phyloP scores from a whole-genome alignment of 495 filamentous ascomycete genomes.

The Aspergillus cristatus region DNA sequence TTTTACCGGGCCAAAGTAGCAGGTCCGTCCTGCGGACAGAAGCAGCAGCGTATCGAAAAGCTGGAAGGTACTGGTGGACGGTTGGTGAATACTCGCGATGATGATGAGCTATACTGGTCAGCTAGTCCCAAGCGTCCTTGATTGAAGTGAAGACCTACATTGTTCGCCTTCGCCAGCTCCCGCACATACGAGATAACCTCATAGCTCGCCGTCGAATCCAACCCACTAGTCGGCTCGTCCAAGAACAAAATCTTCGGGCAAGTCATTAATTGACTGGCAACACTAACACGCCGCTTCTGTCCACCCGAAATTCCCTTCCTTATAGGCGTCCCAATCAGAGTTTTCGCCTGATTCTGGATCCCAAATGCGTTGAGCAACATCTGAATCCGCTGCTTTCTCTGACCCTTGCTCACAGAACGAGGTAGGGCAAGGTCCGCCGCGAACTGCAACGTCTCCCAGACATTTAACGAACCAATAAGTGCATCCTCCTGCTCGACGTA shows the following conservation, averaged over 20 bases:
- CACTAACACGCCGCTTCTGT: constrained; percentile 68
- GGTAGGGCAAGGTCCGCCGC: constrained; percentile 51
- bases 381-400: constrained; percentile 45
- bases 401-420: constrained; percentile 30
- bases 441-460: constrained; percentile 67
- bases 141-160: constrained; percentile 33
- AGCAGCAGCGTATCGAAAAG: constrained; percentile 73
- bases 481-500: constrained; percentile 86
- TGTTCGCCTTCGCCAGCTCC: constrained; percentile 54
- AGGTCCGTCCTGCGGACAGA: constrained; percentile 56
- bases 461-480: constrained; percentile 67
- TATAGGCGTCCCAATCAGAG: constrained; percentile 68
- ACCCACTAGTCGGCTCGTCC: constrained; percentile 73
- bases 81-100: constrained; percentile 75
- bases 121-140: neutral
- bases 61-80: constrained; percentile 63
- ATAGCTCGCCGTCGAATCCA: constrained; percentile 61
- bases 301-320: constrained; percentile 72
- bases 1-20: constrained; percentile 56
- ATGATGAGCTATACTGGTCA: constrained; percentile 45
- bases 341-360: constrained; percentile 52
- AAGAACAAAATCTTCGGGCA: constrained; percentile 69
- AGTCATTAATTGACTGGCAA: constrained; percentile 72
- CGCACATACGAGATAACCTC: constrained; percentile 60
- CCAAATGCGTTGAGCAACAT: constrained; percentile 52